Evolutionary conservation across 2,329 filamentous ascomycete genomes (phyloP).

Genomic region (Epichloe coenophiala): DNA sequence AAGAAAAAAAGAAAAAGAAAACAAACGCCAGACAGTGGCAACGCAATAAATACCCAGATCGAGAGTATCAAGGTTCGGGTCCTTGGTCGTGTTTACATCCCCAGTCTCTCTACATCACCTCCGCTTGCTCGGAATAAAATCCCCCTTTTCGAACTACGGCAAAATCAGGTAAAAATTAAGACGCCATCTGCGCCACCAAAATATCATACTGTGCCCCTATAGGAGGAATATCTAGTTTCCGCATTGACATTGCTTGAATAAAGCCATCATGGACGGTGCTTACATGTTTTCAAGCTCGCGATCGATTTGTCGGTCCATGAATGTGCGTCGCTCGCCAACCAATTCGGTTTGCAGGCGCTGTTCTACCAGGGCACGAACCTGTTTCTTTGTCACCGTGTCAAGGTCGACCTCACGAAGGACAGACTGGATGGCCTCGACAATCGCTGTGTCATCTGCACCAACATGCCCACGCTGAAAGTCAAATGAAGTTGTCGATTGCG

Average conservation of each 20-base stretch:
- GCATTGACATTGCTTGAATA: not conserved
- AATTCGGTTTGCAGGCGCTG: constrained; percentile 86
- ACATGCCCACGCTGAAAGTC: constrained; percentile 45
- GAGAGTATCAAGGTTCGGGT: not conserved
- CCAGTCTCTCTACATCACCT: not conserved
- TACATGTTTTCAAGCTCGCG: constrained; percentile 88
- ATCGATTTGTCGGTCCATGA: constrained; percentile 89
- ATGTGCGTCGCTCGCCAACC: constrained; percentile 69
- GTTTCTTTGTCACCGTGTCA: constrained; percentile 97
- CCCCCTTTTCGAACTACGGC: not conserved
- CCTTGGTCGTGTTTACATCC: not conserved
- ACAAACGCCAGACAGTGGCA: not conserved
- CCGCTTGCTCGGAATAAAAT: not conserved
- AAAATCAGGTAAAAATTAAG: not conserved
- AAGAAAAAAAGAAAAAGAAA: too few relatives aligned
- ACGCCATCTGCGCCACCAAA: not conserved
- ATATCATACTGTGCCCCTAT: not conserved
- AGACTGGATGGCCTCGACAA: constrained; percentile 70
- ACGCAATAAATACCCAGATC: not conserved
- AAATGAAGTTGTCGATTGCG: constrained; percentile 39
- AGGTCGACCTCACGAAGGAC: constrained; percentile 83
- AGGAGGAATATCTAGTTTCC: not conserved
- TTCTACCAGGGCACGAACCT: constrained; percentile 81
- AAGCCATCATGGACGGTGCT: constrained; percentile 6
- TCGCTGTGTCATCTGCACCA: constrained; percentile 66